Evolutionary conservation across 2,329 filamentous ascomycete species (phyloP).

Genomic region (Epichloe sibirici): DNA sequence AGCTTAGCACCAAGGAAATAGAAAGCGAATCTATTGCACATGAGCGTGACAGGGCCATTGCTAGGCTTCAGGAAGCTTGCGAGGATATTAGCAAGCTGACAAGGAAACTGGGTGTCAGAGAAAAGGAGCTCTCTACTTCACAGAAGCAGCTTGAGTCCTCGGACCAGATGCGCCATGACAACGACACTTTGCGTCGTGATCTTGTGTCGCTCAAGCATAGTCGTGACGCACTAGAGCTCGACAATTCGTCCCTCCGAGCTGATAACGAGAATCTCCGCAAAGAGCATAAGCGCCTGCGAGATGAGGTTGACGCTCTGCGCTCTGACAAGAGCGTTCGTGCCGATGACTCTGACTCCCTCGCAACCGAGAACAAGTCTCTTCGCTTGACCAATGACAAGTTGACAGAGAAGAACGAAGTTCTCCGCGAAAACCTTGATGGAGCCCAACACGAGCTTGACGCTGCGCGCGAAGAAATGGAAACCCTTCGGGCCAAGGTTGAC

Average conservation of each 20-base stretch:
- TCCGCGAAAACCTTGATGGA: slow-evolving; percentile 28
- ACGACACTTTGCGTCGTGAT: slow-evolving; percentile 29
- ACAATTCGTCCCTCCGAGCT: slow-evolving; percentile 28
- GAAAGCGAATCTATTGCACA: slow-evolving; percentile 48
- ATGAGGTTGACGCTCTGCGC: slow-evolving; percentile 29
- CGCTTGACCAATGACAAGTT: slow-evolving; percentile 28
- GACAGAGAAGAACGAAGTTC: slow-evolving; percentile 30
- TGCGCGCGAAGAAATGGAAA: slow-evolving; percentile 28
- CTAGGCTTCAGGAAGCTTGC: slow-evolving; percentile 49
- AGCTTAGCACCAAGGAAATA: slow-evolving; percentile 49
- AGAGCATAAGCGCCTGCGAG: slow-evolving; percentile 23
- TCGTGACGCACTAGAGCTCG: slow-evolving; percentile 23
- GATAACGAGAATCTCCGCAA: slow-evolving; percentile 28
- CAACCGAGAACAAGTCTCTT: slow-evolving; percentile 33
- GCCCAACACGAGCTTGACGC: slow-evolving; percentile 30
- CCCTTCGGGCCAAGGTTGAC: slow-evolving; percentile 25
- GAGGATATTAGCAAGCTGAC: slow-evolving; percentile 41
- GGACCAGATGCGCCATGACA: slow-evolving; percentile 25
- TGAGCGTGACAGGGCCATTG: slow-evolving; percentile 54
- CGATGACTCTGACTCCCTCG: slow-evolving; percentile 27
- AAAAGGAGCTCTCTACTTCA: slow-evolving; percentile 30
- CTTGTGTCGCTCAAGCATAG: slow-evolving; percentile 27
- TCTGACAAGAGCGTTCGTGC: slow-evolving; percentile 25
- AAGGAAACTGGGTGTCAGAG: slow-evolving; percentile 27
- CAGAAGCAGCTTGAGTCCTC: slow-evolving; percentile 29